Percentiles rank a stretch among this genome's conserved stretches.
Conservation (phyloP, 2,329 filamentous ascomycete species). For the Fusarium albidum region DNA sequence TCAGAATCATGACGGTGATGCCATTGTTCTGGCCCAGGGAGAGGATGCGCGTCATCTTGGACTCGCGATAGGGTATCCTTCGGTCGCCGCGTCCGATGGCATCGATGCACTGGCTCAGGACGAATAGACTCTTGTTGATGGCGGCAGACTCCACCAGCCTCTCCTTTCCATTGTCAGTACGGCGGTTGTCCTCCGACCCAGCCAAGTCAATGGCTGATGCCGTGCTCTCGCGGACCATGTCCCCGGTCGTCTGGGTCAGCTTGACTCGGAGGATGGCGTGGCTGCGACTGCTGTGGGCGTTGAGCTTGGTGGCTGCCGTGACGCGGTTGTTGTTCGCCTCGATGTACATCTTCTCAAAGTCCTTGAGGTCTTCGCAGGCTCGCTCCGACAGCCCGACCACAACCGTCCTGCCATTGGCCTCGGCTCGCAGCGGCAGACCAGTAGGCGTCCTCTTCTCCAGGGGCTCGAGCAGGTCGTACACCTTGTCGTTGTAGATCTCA, state of each 20-base stretch:
- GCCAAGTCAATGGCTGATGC: constrained; percentile 95
- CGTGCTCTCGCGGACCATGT: constrained; percentile 77
- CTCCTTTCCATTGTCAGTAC: constrained; percentile 94
- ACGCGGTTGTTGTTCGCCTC: constrained; percentile 91
- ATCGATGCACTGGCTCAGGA: constrained; percentile 93
- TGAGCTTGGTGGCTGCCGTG: constrained; percentile 90
- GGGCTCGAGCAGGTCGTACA: constrained; percentile 88
- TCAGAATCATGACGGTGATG: constrained; percentile 95
- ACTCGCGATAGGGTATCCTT: constrained; percentile 91
- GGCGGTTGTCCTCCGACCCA: constrained; percentile 92
- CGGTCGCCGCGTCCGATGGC: constrained; percentile 80
- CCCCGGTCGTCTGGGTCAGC: constrained; percentile 76
- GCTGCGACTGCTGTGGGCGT: constrained; percentile 87
- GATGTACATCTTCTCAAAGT: constrained; percentile 90
- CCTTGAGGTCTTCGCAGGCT: constrained; percentile 82
- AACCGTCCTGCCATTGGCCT: constrained; percentile 86
- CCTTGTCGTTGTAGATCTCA: constrained; percentile 97
- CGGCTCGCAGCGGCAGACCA: constrained; percentile 82
- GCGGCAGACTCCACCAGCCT: constrained; percentile 92
- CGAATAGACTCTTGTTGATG: constrained; percentile 97
- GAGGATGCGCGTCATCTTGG: constrained; percentile 96
- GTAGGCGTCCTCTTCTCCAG: constrained; percentile 85
- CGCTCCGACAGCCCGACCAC: constrained; percentile 88
- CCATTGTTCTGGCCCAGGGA: constrained; percentile 95
- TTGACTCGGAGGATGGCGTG: constrained; percentile 94